Conservation (phyloP, 108 stramenopile species). For the Licmophora abbreviata region DNA sequence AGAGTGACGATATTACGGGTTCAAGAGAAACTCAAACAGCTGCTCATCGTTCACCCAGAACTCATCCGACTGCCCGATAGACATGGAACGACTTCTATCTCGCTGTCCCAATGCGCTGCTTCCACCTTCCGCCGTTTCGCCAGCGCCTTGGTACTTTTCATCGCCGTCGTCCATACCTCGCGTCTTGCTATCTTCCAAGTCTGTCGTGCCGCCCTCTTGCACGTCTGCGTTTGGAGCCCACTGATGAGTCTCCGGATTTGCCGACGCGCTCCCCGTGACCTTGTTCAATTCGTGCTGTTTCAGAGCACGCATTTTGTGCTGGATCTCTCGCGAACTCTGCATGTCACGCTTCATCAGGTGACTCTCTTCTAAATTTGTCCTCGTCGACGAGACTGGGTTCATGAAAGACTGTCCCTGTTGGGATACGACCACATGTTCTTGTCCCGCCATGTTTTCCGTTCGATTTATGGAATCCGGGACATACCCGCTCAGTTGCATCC, state of each 20-base stretch:
- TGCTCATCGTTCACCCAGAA: conserved; percentile 81
- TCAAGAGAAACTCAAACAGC: conserved; percentile 82
- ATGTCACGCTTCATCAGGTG: conserved; percentile 82
- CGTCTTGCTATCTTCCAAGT: background rate
- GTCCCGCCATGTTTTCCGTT: conserved; percentile 8
- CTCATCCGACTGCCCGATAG: conserved; percentile 33
- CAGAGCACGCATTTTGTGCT: conserved; percentile 75
- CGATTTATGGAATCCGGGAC: conserved; percentile 2
- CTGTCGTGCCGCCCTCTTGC: background rate
- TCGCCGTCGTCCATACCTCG: background rate
- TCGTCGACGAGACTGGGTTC: conserved; percentile 13
- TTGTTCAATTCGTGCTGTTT: conserved; percentile 76
- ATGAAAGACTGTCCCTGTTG: background rate
- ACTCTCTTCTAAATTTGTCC: conserved; percentile 55
- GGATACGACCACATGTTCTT: conserved; percentile 13
- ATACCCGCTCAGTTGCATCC: background rate
- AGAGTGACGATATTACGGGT: no score
- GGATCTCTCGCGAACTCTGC: conserved; percentile 70
- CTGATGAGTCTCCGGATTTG: background rate
- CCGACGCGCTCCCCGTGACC: conserved; percentile 13
- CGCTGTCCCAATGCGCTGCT: background rate
- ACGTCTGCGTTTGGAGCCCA: background rate
- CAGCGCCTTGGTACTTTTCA: conserved; percentile 16
- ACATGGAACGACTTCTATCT: conserved; percentile 14
- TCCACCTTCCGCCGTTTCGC: conserved; percentile 19